phyloP scores from a whole-genome alignment of 768 basidiomycete species.

The Leccinum rimulosum region DNA sequence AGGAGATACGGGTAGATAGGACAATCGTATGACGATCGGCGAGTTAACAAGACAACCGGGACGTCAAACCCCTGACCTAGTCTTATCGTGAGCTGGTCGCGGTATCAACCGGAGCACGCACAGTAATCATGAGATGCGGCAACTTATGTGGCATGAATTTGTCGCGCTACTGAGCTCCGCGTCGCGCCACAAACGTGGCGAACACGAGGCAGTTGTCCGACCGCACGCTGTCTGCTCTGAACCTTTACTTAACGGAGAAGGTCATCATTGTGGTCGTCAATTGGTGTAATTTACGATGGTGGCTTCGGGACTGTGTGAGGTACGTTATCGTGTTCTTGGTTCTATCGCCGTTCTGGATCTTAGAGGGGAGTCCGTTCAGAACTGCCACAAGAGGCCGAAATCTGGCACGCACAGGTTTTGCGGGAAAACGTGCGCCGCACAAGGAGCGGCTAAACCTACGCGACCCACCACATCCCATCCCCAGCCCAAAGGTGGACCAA shows the following conservation, averaged over 20 bases:
- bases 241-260: conserved; percentile 10
- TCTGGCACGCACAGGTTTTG: conserved; percentile 54
- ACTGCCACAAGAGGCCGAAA: conserved; percentile 56
- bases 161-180: not conserved
- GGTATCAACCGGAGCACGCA: conserved; percentile 4
- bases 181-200: conserved; percentile 18
- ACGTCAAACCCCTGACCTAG: not conserved
- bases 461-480: conserved; percentile 12
- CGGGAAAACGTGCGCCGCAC: conserved; percentile 51
- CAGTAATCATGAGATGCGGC: not conserved
- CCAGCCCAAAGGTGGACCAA: conserved; percentile 12
- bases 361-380: conserved; percentile 31
- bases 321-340: conserved; percentile 14
- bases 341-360: conserved; percentile 4
- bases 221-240: conserved; percentile 6
- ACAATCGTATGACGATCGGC: conserved; percentile 5
- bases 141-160: not conserved
- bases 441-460: conserved; percentile 30
- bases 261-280: conserved; percentile 5
- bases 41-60: not conserved
- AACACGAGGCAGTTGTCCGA: conserved; percentile 23
- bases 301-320: conserved; percentile 30
- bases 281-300: conserved; percentile 26
- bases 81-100: conserved; percentile 18
- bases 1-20: conserved; percentile 17